Conservation (phyloP, 1,139 yeast genomes). For the Arxiozyma slooffiae region DNA sequence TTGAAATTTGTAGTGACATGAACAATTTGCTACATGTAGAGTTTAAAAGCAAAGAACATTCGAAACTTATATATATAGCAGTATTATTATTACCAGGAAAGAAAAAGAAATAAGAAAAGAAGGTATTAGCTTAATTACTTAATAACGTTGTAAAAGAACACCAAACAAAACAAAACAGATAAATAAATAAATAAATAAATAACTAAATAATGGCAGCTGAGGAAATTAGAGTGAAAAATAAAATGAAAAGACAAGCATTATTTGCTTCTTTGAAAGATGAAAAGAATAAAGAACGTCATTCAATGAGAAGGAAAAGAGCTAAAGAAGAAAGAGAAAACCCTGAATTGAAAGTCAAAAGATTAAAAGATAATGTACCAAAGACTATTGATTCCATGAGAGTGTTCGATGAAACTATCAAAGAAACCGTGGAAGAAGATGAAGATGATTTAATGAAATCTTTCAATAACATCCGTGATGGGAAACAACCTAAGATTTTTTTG, state of each 20-base stretch:
- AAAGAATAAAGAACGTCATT: slow-evolving; percentile 67
- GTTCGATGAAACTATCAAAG: slow-evolving; percentile 71
- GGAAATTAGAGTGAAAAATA: slow-evolving; percentile 47
- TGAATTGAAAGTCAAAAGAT: slow-evolving; percentile 66
- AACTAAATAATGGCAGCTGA: slow-evolving; percentile 16
- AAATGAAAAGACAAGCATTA: slow-evolving; percentile 69
- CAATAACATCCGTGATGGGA: slow-evolving; percentile 17
- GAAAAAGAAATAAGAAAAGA: too few relatives aligned
- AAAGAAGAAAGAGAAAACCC: slow-evolving; percentile 79
- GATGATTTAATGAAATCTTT: slow-evolving; percentile 39
- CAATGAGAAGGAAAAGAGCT: slow-evolving; percentile 64
- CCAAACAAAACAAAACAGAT: neutral
- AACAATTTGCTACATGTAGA: too few relatives aligned
- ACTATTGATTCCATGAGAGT: slow-evolving; percentile 86
- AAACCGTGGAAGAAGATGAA: slow-evolving; percentile 64
- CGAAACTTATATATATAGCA: too few relatives aligned
- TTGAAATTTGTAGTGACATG: too few relatives aligned
- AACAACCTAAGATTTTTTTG: slow-evolving; percentile 67
- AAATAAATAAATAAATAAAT: neutral
- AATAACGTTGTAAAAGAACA: neutral
- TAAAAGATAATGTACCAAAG: slow-evolving; percentile 69
- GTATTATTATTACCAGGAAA: too few relatives aligned
- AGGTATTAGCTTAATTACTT: too few relatives aligned
- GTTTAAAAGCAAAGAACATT: too few relatives aligned
- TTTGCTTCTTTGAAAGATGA: slow-evolving; percentile 67